These are phyloP conservation scores for Alternaria sp. DNA, from an alignment of 2,329 filamentous ascomycete species.

Conservation along the genomic window DNA sequence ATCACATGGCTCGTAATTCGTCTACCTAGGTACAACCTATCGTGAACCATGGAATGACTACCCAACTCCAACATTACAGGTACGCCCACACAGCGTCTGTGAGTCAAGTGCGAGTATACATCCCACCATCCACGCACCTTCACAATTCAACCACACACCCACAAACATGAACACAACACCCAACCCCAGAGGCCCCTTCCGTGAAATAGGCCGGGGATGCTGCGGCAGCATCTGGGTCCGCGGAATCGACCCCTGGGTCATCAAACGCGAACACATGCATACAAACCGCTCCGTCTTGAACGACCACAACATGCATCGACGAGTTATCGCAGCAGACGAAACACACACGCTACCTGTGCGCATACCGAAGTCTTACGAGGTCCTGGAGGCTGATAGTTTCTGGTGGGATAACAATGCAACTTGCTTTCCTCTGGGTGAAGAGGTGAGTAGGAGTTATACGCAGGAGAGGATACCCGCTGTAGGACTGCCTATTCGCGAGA, in stretches of 20 bases:
- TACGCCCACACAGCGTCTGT: neutral
- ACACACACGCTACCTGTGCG: neutral
- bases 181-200: neutral
- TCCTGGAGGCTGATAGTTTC: neutral
- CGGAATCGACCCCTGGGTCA: neutral
- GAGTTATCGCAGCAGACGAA: neutral
- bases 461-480: neutral
- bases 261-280: slow-evolving; percentile 16
- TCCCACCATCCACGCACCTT: neutral
- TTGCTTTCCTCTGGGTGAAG: neutral
- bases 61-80: neutral
- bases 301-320: slow-evolving; percentile 4
- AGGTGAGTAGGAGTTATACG: neutral
- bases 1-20: neutral
- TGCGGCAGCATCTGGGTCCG: slow-evolving; percentile 20
- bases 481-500: neutral
- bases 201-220: slow-evolving; percentile 16
- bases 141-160: neutral
- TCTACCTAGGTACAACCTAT: neutral
- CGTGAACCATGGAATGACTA: neutral
- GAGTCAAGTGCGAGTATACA: neutral
- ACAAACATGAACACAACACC: neutral
- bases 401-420: neutral
- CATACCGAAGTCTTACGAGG: neutral
- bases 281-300: slow-evolving; percentile 14